phyloP scores from a whole-genome alignment of 1,284 basidiomycete genomes.

The Cryptococcus sp. region DNA sequence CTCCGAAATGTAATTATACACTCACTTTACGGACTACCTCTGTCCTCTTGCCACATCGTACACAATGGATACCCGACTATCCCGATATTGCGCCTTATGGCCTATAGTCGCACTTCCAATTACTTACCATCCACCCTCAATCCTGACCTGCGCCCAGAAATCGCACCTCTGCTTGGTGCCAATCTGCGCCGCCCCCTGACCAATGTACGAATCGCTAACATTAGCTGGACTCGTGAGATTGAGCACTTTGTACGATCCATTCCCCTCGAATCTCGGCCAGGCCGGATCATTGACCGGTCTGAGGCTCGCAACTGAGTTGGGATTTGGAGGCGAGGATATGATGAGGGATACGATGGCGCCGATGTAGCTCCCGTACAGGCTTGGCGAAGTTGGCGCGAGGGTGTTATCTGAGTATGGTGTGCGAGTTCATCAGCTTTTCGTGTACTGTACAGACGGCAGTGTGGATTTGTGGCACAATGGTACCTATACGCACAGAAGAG shows the following conservation, averaged over 20 bases:
- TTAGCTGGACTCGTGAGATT: conserved; percentile 15
- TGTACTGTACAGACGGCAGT: no score
- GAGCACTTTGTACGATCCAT: conserved; percentile 20
- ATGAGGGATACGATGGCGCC: conserved; percentile 19
- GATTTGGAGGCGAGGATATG: conserved; percentile 3
- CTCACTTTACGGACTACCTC: no score
- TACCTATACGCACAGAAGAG: conserved; percentile 21
- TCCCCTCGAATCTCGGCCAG: conserved; percentile 8
- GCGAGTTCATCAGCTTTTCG: not conserved
- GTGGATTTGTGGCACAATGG: no score
- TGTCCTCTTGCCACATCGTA: no score
- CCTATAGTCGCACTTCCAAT: not conserved
- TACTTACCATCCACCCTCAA: conserved; percentile 15
- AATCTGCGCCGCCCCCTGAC: conserved; percentile 7
- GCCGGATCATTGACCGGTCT: conserved; percentile 10
- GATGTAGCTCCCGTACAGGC: conserved; percentile 20
- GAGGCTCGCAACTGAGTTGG: conserved; percentile 3
- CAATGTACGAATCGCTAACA: conserved; percentile 17
- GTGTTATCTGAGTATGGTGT: conserved; percentile 13
- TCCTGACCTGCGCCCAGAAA: conserved; percentile 21
- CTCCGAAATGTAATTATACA: no score
- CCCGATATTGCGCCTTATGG: no score
- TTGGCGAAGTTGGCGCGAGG: conserved; percentile 17
- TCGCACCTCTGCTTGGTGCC: conserved; percentile 16
- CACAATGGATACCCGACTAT: no score